Evolutionary conservation across 225 moss, liverwort and hornwort species (phyloP).

Genomic region (Polytrichum commune): DNA sequence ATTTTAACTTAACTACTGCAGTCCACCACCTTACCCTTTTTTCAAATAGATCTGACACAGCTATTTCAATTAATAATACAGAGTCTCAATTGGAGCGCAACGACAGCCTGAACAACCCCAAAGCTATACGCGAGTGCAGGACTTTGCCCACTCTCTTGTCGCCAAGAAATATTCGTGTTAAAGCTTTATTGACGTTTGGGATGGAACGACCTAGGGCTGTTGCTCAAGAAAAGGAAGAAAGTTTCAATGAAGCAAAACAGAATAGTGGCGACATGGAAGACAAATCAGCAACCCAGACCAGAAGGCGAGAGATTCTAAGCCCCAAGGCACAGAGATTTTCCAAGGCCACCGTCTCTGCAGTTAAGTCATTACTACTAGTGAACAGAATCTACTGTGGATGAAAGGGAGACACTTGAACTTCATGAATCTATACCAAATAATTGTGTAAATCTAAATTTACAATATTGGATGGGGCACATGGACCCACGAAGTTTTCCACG

Average conservation of each 20-base stretch:
- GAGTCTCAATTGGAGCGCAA: not conserved
- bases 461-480: too few species aligned
- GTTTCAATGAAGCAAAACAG: not conserved
- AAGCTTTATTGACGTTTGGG: not conserved
- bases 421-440: not conserved
- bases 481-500: too few species aligned
- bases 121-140: not conserved
- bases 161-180: not conserved
- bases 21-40: too few species aligned
- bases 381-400: not conserved
- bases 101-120: not conserved
- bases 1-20: too few species aligned
- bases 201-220: not conserved
- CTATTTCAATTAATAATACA: too few species aligned
- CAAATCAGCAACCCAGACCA: not conserved
- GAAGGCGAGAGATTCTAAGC: not conserved
- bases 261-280: not conserved
- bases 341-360: conserved; percentile 8
- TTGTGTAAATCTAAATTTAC: not conserved
- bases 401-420: not conserved
- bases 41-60: too few species aligned
- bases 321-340: conserved; percentile 1
- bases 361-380: not conserved
- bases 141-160: conserved; percentile 3
- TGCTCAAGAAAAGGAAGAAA: not conserved